These are phyloP conservation scores for Prunus mume DNA, from an alignment of 306 rosid genomes.

Conservation along the genomic window DNA sequence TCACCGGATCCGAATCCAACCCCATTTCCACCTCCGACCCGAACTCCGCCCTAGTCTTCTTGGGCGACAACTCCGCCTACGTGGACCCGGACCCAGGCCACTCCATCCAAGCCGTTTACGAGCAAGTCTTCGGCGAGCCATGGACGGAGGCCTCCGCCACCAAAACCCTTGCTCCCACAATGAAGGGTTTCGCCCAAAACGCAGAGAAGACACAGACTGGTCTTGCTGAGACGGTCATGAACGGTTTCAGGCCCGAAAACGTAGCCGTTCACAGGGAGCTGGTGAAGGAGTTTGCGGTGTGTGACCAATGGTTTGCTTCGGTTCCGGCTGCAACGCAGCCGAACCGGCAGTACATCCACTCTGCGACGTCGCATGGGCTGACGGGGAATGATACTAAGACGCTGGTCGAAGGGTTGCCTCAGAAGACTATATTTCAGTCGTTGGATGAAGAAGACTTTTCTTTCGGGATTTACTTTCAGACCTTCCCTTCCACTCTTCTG, in stretches of 20 bases:
- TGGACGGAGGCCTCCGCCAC: conserved; percentile 54
- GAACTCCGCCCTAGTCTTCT: conserved; percentile 31
- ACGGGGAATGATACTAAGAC: conserved; percentile 44
- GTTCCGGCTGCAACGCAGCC: conserved; percentile 76
- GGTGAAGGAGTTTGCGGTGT: conserved; percentile 64
- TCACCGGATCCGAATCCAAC: conserved; percentile 49
- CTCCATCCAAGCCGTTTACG: conserved; percentile 64
- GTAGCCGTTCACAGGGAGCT: conserved; percentile 53
- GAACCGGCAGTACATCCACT: conserved; percentile 70
- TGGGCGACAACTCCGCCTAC: conserved; percentile 38
- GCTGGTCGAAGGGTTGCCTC: conserved; percentile 69
- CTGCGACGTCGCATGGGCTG: conserved; percentile 75
- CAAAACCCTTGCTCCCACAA: conserved; percentile 36
- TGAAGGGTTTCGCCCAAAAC: conserved; percentile 72
- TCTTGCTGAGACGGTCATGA: conserved; percentile 59
- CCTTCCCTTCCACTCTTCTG: conserved; percentile 58
- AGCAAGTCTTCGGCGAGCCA: conserved; percentile 72
- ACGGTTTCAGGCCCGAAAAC: conserved; percentile 56
- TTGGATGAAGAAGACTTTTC: conserved; percentile 54
- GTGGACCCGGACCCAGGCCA: conserved; percentile 84
- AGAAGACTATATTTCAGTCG: conserved; percentile 78
- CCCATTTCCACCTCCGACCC: conserved; percentile 49
- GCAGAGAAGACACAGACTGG: conserved; percentile 35
- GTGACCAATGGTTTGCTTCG: conserved; percentile 81
- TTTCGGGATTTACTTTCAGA: conserved; percentile 73